phyloP scores from a whole-genome alignment of 495 filamentous ascomycete species.

The Staphylotrichum longicolle region DNA sequence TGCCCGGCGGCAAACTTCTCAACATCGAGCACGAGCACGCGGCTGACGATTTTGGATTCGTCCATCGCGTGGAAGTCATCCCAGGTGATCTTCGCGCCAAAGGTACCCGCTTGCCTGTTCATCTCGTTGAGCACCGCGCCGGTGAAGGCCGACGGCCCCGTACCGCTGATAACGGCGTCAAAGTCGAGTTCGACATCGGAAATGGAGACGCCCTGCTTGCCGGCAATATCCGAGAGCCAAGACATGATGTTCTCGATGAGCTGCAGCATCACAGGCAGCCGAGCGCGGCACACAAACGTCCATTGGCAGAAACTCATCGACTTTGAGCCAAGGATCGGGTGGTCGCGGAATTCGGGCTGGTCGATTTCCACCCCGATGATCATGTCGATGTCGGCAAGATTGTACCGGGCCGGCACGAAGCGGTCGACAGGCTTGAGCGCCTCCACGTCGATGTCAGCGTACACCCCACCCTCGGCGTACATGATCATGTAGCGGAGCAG shows the following conservation, averaged over 20 bases:
- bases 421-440: conserved; percentile 45
- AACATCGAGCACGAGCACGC: conserved; percentile 58
- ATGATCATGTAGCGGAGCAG: conserved; percentile 57
- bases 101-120: conserved; percentile 12
- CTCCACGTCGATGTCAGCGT: conserved; percentile 56
- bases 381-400: conserved; percentile 51
- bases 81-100: conserved; percentile 43
- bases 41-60: conserved; percentile 53
- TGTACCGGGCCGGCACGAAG: conserved; percentile 52
- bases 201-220: conserved; percentile 48
- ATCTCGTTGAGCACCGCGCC: conserved; percentile 52
- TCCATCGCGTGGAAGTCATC: conserved; percentile 55
- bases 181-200: conserved; percentile 57
- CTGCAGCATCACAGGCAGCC: conserved; percentile 56
- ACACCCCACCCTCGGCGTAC: conserved; percentile 54
- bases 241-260: conserved; percentile 56
- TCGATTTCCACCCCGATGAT: conserved; percentile 64
- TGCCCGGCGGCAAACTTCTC: conserved; percentile 63
- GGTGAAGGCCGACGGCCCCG: conserved; percentile 63
- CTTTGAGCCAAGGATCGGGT: conserved; percentile 59
- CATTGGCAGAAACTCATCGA: conserved; percentile 63
- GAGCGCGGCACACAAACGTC: conserved; percentile 60
- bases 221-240: conserved; percentile 53
- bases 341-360: conserved; percentile 55
- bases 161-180: conserved; percentile 61